These are phyloP conservation scores for Trichoderma gamsii DNA, from an alignment of 495 filamentous ascomycete genomes.

Conservation along the genomic window DNA sequence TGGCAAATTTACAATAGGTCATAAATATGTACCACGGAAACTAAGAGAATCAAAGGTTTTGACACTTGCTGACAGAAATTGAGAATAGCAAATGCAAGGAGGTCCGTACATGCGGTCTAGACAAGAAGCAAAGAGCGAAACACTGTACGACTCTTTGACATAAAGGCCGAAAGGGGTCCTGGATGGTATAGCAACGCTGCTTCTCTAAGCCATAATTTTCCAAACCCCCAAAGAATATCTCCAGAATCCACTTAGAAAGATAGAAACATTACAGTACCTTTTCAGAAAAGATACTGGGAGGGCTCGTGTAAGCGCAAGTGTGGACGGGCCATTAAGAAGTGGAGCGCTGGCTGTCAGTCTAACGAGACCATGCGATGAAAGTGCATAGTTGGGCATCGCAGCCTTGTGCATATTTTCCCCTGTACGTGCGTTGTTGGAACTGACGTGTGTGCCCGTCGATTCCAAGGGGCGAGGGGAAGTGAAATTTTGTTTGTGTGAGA, in stretches of 20 bases:
- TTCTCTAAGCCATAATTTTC: neutral
- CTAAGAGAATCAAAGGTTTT: too few species aligned
- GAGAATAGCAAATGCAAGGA: too few species aligned
- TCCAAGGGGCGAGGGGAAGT: conserved; percentile 1
- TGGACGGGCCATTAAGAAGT: conserved; percentile 10
- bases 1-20: neutral
- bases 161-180: neutral
- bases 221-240: neutral
- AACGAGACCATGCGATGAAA: neutral
- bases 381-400: conserved; percentile 13
- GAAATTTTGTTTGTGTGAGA: neutral
- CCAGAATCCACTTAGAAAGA: neutral
- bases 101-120: too few species aligned
- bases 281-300: conserved; percentile 1
- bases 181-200: neutral
- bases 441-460: neutral
- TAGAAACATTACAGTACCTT: neutral
- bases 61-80: too few species aligned
- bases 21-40: neutral
- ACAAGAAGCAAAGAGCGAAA: neutral
- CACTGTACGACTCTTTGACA: neutral
- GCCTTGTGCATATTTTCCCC: conserved; percentile 6
- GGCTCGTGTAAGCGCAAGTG: conserved; percentile 9
- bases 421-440: neutral
- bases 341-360: conserved; percentile 11